Evolutionary conservation across 768 basidiomycete species (phyloP).

Genomic region (Cystobasidiopsis lactophilus): DNA sequence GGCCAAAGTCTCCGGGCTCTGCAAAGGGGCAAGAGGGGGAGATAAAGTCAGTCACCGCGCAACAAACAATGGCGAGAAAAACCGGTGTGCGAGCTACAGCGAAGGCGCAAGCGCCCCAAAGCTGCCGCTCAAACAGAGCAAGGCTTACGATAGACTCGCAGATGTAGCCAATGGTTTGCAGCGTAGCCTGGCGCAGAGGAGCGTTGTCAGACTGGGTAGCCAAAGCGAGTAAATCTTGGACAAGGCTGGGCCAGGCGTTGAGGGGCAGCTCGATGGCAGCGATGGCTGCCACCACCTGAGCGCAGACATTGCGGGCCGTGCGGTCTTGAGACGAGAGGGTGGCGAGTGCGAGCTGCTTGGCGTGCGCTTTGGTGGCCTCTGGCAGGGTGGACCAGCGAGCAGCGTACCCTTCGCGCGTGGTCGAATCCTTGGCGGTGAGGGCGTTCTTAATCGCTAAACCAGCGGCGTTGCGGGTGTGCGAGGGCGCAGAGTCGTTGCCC

Average conservation of each 20-base stretch:
- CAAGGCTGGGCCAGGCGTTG: slow-evolving; percentile 71
- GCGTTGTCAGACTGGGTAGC: slow-evolving; percentile 47
- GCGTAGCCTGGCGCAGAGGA: slow-evolving; percentile 51
- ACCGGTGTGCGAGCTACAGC: neutral
- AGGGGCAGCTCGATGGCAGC: slow-evolving; percentile 77
- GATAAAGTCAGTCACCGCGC: neutral
- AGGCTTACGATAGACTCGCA: slow-evolving; percentile 80
- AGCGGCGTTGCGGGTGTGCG: slow-evolving; percentile 74
- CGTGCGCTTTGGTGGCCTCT: slow-evolving; percentile 43
- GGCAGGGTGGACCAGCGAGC: slow-evolving; percentile 61
- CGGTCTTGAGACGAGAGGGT: slow-evolving; percentile 50
- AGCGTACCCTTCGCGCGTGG: slow-evolving; percentile 46
- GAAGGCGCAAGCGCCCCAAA: neutral
- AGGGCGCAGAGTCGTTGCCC: slow-evolving; percentile 42
- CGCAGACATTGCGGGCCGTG: slow-evolving; percentile 66
- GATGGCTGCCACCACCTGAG: slow-evolving; percentile 83
- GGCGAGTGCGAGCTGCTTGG: slow-evolving; percentile 68
- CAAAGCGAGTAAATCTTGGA: slow-evolving; percentile 67
- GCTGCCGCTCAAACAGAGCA: neutral
- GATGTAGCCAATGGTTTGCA: slow-evolving; percentile 90
- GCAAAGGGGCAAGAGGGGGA: slow-evolving; percentile 1
- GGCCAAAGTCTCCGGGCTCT: slow-evolving; percentile 85
- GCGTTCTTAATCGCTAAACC: slow-evolving; percentile 93
- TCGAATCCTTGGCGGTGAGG: slow-evolving; percentile 70
- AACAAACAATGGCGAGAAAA: neutral